These are phyloP conservation scores for Plectranthus barbatus DNA, from an alignment of 257 asterid species.

Conservation along the genomic window DNA sequence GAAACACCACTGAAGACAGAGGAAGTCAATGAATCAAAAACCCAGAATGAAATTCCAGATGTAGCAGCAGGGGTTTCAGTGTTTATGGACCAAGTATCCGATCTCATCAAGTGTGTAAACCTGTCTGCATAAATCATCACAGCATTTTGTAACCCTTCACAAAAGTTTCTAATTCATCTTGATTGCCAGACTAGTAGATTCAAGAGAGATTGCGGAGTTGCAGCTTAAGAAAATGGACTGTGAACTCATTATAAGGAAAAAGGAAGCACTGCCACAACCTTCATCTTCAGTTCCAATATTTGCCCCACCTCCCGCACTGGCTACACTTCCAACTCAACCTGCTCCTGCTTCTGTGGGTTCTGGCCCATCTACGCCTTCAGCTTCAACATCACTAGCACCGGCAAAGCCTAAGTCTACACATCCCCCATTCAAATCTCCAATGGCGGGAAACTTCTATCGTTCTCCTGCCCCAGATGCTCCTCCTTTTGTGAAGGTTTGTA, in stretches of 20 bases:
- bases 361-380: constrained; percentile 22
- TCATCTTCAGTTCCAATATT: constrained; percentile 27
- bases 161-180: not conserved
- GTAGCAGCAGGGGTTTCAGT: no score
- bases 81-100: constrained; percentile 46
- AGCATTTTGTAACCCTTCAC: not conserved
- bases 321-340: constrained; percentile 25
- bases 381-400: constrained; percentile 27
- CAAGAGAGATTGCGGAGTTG: constrained; percentile 50
- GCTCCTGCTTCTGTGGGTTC: constrained; percentile 20
- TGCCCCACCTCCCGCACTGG: constrained; percentile 29
- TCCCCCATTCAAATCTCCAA: constrained; percentile 64
- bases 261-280: constrained; percentile 45
- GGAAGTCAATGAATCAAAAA: constrained; percentile 17
- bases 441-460: constrained; percentile 64
- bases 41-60: constrained; percentile 21
- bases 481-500: constrained; percentile 52
- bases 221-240: constrained; percentile 49
- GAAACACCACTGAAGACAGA: constrained; percentile 18
- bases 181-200: constrained; percentile 45
- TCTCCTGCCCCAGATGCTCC: constrained; percentile 62
- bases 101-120: constrained; percentile 39
- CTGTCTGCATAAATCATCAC: not conserved
- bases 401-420: constrained; percentile 46
- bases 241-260: constrained; percentile 48